Evolutionary conservation across 345 rosid genomes (phyloP).

Genomic region (Hypericum androsaemum): DNA sequence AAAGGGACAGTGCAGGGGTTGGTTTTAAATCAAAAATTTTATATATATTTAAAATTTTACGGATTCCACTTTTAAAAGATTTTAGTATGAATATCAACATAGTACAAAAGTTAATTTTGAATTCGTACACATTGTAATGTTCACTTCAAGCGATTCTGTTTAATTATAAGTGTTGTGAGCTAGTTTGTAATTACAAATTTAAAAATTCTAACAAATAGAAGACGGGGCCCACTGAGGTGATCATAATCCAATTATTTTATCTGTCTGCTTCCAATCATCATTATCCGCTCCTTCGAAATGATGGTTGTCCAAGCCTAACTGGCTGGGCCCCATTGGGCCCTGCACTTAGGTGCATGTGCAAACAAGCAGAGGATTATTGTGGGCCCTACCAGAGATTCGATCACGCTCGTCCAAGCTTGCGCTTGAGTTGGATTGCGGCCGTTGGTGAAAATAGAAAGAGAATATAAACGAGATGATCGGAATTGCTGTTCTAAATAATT

Average conservation of each 20-base stretch:
- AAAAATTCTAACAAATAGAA: constrained; percentile 5
- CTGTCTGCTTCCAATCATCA: constrained; percentile 55
- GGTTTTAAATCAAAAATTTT: no score
- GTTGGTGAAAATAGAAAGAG: constrained; percentile 2
- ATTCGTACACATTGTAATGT: no score
- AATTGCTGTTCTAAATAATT: background rate
- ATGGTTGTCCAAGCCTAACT: constrained; percentile 30
- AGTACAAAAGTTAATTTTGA: no score
- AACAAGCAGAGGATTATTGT: constrained; percentile 14
- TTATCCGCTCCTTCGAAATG: constrained; percentile 38
- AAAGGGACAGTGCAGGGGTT: no score
- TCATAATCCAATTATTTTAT: constrained; percentile 19
- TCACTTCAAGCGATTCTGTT: no score
- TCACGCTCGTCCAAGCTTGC: constrained; percentile 1
- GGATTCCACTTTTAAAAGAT: no score
- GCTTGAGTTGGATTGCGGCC: background rate
- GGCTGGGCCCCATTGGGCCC: constrained; percentile 19
- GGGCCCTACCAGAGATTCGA: background rate
- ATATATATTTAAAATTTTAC: no score
- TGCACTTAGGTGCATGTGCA: constrained; percentile 16
- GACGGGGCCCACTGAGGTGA: constrained; percentile 12
- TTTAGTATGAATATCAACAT: no score
- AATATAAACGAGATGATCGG: constrained; percentile 8
- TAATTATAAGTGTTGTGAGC: no score
- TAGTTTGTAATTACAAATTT: no score